Evolutionary conservation across 2,329 filamentous ascomycete genomes (phyloP).

Genomic region (Stachybotrys chlorohalonatus): DNA sequence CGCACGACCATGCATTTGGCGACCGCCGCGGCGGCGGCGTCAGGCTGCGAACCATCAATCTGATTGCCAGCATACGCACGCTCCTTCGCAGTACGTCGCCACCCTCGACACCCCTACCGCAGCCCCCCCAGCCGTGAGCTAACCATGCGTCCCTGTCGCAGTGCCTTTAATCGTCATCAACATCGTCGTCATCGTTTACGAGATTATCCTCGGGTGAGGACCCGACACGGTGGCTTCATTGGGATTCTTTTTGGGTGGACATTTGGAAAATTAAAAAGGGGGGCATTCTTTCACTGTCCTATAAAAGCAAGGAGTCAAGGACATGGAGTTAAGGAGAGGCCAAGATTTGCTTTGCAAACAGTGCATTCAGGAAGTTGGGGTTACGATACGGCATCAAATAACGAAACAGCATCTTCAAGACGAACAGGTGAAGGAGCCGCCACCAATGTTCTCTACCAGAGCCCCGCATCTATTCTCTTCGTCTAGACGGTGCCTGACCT

Average conservation of each 20-base stretch:
- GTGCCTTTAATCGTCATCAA: slow-evolving; percentile 83
- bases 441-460: neutral
- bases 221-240: neutral
- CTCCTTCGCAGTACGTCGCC: slow-evolving; percentile 70
- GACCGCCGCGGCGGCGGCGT: slow-evolving; percentile 64
- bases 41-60: slow-evolving; percentile 77
- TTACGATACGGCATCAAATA: too few relatives aligned
- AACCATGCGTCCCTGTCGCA: slow-evolving; percentile 39
- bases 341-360: neutral
- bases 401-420: too few relatives aligned
- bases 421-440: neutral
- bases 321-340: neutral
- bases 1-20: slow-evolving; percentile 72
- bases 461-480: neutral
- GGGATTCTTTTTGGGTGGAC: too few relatives aligned
- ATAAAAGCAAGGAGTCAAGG: neutral
- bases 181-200: slow-evolving; percentile 73
- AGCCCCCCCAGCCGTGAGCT: neutral
- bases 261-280: neutral
- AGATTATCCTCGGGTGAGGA: slow-evolving; percentile 62
- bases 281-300: neutral
- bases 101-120: neutral
- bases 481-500: neutral
- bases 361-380: too few relatives aligned
- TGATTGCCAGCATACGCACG: slow-evolving; percentile 84